Evolutionary conservation across 208 protist species (phyloP), one percentile per base, ranked within the genome.

Genomic region (Histomonas meleagridis): DNA sequence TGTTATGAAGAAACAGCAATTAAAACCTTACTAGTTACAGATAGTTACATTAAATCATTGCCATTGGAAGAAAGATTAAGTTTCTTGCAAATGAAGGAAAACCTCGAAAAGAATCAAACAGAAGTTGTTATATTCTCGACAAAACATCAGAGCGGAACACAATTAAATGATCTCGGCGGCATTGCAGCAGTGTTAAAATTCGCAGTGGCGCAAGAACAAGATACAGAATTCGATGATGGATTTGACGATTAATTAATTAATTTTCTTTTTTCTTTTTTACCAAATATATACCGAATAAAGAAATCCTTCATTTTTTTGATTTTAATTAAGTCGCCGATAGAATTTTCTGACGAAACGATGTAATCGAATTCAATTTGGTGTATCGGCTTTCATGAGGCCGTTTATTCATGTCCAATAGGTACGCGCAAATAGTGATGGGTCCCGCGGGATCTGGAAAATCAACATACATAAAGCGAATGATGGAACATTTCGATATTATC

Each of bases 401-500:
- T 57, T 57, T 57, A 21, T 57, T 57, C 7, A 79, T 79, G 70
- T 51, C 70, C 1, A 69, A 12, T 18, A 14, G 55, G 32, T 91
- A 55, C 46, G 86, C 86, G 4, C 86, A 91, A 69, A 60, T 91
- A 28, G 53, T 91, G 0, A 91, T 91, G 49, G 86, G 86, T 5
- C 86, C 86, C 18, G 86, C 86, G 3, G 86, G 86, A 28, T 69
- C 53, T 23, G 86, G 86, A 9, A 91, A 91, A 35, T 91, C 86
- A 2, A 91, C 35, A n/a, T 91, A 70, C 23, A 69, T 60, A 10
- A 23, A 32, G 5, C 46, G 53, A 43, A 65, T 91, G 49, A 32
- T 43, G 16, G 53, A 91, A 23, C 86, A 91, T 35, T 91, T 38
- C 35, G 53, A 91, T 49, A 53, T 40, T n/a, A 70, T 38, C 28